Evolutionary conservation across 2,329 filamentous ascomycete species (phyloP), one percentile per base, ranked within the genome.

Genomic region (Myriosclerotinia duriaeana): DNA sequence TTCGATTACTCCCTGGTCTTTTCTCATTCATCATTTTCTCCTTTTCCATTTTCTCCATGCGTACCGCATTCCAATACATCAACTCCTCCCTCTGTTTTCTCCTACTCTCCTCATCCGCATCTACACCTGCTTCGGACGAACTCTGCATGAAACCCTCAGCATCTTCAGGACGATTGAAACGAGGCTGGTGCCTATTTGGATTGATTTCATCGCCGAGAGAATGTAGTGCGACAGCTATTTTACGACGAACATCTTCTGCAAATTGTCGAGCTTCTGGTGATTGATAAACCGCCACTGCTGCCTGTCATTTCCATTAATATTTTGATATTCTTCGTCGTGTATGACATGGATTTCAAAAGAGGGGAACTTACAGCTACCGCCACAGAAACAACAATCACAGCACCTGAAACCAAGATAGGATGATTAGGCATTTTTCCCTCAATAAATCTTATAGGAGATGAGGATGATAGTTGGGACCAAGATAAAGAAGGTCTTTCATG

Each of bases 91-190:
- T 81, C 74, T 89, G 87, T 67, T 85, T 80, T 70, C 83, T 82
- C 64, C 84, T 81, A 30, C 82, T 84, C 70, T 86, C 87, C 62
- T 88, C 85, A 71, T 89, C 87, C 65, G 85, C 86, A 44, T 87
- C 86, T 30, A 88, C 82, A 20, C 80, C 83, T 1, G 78, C 74
- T 42, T 83, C 79, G 22, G 78, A 77, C 26, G 76, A 78, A 11
- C 85, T 85, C 71, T 82, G 78, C 66, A 87, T 74, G 73, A 89
- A 89, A 11, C 86, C 87, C 65, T 88, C 83, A 66, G 86, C 86
- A 76, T 89, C 87, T 74, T 89, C 87, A 62, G 87, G 87, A 15
- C 87, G 79, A 75, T 89, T 89, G 77, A 88, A 88, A 38, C 84
- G 77, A 66, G 87, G 87, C 70, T 85, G 70, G 65, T 67, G 71